A percentile compares a stretch with the other conserved stretches of the same genome.
These are phyloP conservation scores for Cadophora gregata DNA, from an alignment of 2,329 filamentous ascomycete species.

Conservation along the genomic window DNA sequence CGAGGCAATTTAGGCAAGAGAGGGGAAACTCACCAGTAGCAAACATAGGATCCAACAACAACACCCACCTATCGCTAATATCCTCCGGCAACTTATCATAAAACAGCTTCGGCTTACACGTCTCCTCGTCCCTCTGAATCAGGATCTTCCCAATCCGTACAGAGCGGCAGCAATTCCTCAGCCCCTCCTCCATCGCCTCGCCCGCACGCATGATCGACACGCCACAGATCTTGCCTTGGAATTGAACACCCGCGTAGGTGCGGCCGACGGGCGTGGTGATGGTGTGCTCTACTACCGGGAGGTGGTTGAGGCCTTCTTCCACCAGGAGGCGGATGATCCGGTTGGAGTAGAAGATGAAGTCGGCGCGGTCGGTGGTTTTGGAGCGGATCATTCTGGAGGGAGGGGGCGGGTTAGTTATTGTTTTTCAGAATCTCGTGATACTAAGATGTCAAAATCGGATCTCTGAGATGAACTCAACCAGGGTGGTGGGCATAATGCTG, in stretches of 20 bases:
- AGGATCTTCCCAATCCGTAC: conserved; percentile 98
- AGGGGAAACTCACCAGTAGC: conserved; percentile 73
- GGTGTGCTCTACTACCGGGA: conserved; percentile 86
- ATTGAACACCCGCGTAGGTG: conserved; percentile 88
- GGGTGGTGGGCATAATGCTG: background rate
- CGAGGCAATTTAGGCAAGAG: too few species aligned
- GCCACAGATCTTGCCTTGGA: conserved; percentile 97
- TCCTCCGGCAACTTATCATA: conserved; percentile 98
- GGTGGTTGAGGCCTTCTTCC: conserved; percentile 95
- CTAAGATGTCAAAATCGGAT: background rate
- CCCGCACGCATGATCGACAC: conserved; percentile 98
- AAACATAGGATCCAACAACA: conserved; percentile 98
- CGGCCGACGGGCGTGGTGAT: conserved; percentile 91
- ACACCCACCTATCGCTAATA: conserved; percentile 89
- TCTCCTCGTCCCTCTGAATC: conserved; percentile 97
- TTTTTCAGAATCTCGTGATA: background rate
- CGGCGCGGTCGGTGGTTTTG: conserved; percentile 84
- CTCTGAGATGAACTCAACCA: background rate
- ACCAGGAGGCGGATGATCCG: conserved; percentile 95
- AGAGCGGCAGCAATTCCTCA: conserved; percentile 96
- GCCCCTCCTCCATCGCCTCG: conserved; percentile 97
- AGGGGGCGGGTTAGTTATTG: background rate
- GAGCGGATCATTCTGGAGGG: conserved; percentile 88
- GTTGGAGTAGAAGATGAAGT: conserved; percentile 99
- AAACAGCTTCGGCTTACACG: conserved; percentile 87